Conservation (phyloP, 164 flowering plant genomes). For the Santalum album region DNA sequence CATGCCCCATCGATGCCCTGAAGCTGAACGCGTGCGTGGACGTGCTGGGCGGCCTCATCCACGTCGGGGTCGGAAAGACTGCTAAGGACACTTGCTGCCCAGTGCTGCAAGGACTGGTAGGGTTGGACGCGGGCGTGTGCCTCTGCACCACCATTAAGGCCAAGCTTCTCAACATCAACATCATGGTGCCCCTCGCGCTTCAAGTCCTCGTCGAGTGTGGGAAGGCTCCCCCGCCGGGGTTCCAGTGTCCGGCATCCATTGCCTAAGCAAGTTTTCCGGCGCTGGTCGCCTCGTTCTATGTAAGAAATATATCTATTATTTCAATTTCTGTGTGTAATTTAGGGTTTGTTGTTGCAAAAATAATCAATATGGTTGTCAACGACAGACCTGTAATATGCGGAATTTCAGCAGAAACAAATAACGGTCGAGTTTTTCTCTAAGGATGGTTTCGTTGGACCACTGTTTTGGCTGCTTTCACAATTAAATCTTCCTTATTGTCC, state of each 20-base stretch:
- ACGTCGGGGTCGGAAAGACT: constrained; percentile 40
- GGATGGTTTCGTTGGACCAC: no score
- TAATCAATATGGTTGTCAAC: no score
- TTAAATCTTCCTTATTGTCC: no score
- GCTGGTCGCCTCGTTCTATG: no score
- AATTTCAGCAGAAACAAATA: no score
- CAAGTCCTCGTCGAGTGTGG: constrained; percentile 54
- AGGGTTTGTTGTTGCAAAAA: no score
- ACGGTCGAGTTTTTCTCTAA: no score
- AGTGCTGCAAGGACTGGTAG: constrained; percentile 43
- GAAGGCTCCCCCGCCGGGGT: constrained; percentile 51
- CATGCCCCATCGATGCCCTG: constrained; percentile 60
- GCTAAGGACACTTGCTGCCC: constrained; percentile 52
- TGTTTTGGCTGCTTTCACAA: no score
- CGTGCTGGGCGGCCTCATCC: constrained; percentile 49
- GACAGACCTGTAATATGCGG: no score
- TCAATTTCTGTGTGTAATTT: no score
- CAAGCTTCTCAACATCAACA: constrained; percentile 45
- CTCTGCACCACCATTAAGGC: constrained; percentile 60
- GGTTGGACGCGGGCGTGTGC: constrained; percentile 60
- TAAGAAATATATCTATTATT: no score
- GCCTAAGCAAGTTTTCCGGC: no score
- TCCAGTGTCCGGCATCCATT: constrained; percentile 23
- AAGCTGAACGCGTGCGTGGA: constrained; percentile 68
- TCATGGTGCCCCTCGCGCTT: constrained; percentile 53